phyloP scores from a whole-genome alignment of 2,329 filamentous ascomycete species.

The Talaromyces sp. region DNA sequence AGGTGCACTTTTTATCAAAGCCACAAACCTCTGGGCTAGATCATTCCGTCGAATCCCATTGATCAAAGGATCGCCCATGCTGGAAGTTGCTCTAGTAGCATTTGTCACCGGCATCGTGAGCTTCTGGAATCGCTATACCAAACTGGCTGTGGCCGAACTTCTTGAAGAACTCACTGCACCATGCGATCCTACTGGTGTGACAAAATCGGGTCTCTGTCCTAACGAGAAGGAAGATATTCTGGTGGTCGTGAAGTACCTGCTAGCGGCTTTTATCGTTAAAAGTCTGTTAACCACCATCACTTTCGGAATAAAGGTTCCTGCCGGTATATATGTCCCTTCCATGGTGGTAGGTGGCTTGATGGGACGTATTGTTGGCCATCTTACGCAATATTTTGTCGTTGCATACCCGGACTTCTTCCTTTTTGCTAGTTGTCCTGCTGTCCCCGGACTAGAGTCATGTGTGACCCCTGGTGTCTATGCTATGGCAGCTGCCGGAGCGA shows the following conservation, averaged over 20 bases:
- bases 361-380: conserved; percentile 81
- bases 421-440: conserved; percentile 70
- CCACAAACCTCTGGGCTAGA: conserved; percentile 82
- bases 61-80: conserved; percentile 78
- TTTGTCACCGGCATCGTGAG: conserved; percentile 77
- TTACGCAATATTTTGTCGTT: conserved; percentile 76
- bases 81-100: conserved; percentile 87
- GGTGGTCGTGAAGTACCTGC: conserved; percentile 66
- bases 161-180: conserved; percentile 87
- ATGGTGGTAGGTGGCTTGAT: conserved; percentile 97
- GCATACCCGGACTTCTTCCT: conserved; percentile 67
- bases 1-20: conserved; percentile 95
- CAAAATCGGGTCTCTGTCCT: conserved; percentile 77
- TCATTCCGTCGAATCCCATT: conserved; percentile 75
- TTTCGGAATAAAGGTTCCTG: conserved; percentile 93
- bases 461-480: conserved; percentile 97
- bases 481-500: conserved; percentile 88
- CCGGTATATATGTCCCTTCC: conserved; percentile 95
- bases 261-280: conserved; percentile 83
- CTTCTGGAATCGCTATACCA: conserved; percentile 92
- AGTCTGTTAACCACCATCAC: conserved; percentile 83
- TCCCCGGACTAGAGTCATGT: conserved; percentile 69
- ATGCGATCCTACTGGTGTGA: conserved; percentile 65
- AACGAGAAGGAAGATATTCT: conserved; percentile 68
- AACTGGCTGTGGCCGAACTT: conserved; percentile 83